Evolutionary conservation across 2,329 filamentous ascomycete genomes (phyloP).

Genomic region (Plectosphaerella sp.): DNA sequence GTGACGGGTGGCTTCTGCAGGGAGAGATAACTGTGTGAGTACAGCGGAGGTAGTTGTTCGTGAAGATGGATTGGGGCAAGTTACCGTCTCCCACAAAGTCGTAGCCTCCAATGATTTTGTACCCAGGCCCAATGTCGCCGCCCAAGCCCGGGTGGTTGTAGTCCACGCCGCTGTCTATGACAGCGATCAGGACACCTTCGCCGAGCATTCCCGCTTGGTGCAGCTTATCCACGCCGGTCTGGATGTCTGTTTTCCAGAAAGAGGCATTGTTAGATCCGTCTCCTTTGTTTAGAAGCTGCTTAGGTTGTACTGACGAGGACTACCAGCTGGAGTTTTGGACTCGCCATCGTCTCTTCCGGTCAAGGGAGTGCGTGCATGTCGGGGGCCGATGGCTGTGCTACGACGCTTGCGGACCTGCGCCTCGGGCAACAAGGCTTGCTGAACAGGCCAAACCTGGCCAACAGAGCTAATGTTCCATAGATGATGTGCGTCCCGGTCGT

Average conservation of each 20-base stretch:
- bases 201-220: constrained; percentile 1
- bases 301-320: no score
- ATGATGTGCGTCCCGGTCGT: background rate
- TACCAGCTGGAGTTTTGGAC: no score
- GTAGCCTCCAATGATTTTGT: constrained; percentile 39
- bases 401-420: constrained; percentile 2
- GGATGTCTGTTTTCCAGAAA: no score
- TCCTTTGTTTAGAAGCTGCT: no score
- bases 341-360: no score
- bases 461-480: background rate
- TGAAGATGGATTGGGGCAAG: no score
- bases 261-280: no score
- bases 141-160: constrained; percentile 48
- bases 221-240: background rate
- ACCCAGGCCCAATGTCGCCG: constrained; percentile 45
- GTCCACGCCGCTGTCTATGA: constrained; percentile 37
- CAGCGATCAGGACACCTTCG: background rate
- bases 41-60: no score
- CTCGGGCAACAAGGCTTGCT: background rate
- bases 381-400: no score
- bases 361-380: no score
- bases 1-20: no score
- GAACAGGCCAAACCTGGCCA: background rate
- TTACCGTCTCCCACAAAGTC: constrained; percentile 41
- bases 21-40: constrained; percentile 13